Evolutionary conservation across 177 flowering plant genomes (phyloP).

Genomic region (Vitis hybrid): DNA sequence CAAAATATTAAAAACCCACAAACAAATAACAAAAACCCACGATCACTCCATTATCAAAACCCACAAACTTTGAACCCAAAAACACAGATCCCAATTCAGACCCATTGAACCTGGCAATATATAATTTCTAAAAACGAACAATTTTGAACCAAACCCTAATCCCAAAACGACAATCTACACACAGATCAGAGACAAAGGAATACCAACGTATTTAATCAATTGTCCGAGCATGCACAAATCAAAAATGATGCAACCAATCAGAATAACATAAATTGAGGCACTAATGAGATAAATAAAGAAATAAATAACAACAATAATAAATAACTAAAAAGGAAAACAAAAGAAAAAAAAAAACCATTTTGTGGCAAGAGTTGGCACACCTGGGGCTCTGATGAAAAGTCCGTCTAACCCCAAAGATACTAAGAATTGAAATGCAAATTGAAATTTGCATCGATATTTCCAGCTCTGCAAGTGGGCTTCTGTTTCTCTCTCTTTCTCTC

Average conservation of each 20-base stretch:
- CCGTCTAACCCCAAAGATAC: background rate
- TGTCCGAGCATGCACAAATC: background rate
- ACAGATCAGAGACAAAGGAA: background rate
- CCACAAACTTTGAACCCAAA: background rate
- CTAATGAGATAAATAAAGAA: background rate
- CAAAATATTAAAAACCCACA: background rate
- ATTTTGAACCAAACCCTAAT: constrained; percentile 1
- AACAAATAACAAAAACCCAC: background rate
- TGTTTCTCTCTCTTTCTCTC: background rate
- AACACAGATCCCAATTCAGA: background rate
- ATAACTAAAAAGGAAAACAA: background rate
- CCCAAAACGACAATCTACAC: background rate
- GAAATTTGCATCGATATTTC: background rate
- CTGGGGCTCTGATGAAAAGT: background rate
- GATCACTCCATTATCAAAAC: background rate
- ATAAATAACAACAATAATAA: background rate
- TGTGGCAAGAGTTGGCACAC: background rate
- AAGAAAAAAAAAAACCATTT: background rate
- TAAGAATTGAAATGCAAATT: too few species aligned
- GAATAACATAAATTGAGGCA: background rate
- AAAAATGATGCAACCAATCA: background rate
- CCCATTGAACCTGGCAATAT: background rate
- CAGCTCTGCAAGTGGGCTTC: background rate
- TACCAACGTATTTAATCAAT: background rate
- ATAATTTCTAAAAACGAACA: background rate